These are phyloP conservation scores for Zopfia rhizophila DNA, from an alignment of 2,329 filamentous ascomycete species.

Conservation along the genomic window DNA sequence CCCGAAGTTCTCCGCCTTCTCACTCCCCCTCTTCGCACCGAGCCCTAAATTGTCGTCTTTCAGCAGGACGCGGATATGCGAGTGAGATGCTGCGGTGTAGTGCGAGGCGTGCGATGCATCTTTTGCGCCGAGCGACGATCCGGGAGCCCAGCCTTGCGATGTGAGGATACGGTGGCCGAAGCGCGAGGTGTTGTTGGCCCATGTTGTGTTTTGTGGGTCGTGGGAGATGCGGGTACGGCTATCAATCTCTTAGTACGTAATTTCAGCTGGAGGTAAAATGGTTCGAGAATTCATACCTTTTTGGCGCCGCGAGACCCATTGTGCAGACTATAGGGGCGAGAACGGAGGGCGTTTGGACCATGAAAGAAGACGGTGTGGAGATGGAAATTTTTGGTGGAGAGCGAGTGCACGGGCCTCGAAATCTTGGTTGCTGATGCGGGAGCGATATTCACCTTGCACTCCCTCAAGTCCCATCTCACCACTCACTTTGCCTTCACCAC, in stretches of 20 bases:
- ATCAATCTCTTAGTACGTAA: constrained; percentile 27
- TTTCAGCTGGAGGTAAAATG: constrained; percentile 6
- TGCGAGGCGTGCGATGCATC: constrained; percentile 78
- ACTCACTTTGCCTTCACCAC: too few relatives aligned
- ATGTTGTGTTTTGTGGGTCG: constrained; percentile 96
- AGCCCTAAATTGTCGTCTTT: constrained; percentile 94
- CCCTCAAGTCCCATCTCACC: too few relatives aligned
- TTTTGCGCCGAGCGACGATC: constrained; percentile 81
- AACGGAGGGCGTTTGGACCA: constrained; percentile 1
- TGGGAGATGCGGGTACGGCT: constrained; percentile 78
- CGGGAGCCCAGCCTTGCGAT: constrained; percentile 90
- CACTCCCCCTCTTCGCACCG: constrained; percentile 80
- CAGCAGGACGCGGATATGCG: constrained; percentile 83
- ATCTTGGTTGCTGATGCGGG: constrained; percentile 40
- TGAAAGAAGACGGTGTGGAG: constrained; percentile 4
- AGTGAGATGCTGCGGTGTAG: constrained; percentile 82
- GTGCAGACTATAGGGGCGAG: constrained; percentile 20
- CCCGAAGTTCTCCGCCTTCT: constrained; percentile 78
- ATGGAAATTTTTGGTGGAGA: constrained; percentile 42
- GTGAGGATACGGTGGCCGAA: constrained; percentile 93
- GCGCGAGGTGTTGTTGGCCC: constrained; percentile 81
- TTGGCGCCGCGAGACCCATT: constrained; percentile 76
- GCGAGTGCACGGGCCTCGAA: constrained; percentile 33
- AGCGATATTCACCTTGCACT: too few relatives aligned
- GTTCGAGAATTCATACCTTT: constrained; percentile 64